Evolutionary conservation across 805 yeast genomes (phyloP).

Genomic region (Myxozyma melibiosi): DNA sequence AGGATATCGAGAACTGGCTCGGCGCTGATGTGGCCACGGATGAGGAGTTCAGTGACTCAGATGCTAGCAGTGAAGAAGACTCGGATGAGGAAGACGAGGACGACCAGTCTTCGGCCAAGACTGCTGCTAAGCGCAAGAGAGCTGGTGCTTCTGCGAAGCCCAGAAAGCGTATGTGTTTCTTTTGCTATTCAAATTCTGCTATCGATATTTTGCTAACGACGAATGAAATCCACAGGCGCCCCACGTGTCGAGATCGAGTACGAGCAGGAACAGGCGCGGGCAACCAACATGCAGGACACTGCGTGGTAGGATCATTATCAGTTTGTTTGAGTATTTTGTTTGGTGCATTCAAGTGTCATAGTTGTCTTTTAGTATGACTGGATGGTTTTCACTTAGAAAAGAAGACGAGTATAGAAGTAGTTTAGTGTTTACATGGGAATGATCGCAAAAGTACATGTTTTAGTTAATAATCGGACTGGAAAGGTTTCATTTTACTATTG

Average conservation of each 20-base stretch:
- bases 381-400: too few relatives aligned
- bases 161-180: constrained; percentile 24
- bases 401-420: neutral
- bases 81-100: constrained; percentile 48
- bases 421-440: neutral
- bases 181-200: neutral
- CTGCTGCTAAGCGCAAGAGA: constrained; percentile 52
- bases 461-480: neutral
- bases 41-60: constrained; percentile 28
- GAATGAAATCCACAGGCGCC: constrained; percentile 28
- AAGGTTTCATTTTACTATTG: neutral
- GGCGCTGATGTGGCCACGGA: constrained; percentile 49
- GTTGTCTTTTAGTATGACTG: too few relatives aligned
- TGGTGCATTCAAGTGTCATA: too few relatives aligned
- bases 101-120: constrained; percentile 38
- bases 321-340: too few relatives aligned
- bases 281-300: constrained; percentile 8
- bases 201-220: neutral
- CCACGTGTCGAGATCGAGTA: constrained; percentile 81
- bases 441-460: constrained; percentile 6
- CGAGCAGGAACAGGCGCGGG: constrained; percentile 58
- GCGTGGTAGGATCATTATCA: neutral
- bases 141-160: constrained; percentile 11
- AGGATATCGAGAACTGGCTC: constrained; percentile 92
- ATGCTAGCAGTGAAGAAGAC: constrained; percentile 43